Evolutionary conservation across 148 eudicot species (phyloP).

Genomic region (Hydrangea macrophylla): DNA sequence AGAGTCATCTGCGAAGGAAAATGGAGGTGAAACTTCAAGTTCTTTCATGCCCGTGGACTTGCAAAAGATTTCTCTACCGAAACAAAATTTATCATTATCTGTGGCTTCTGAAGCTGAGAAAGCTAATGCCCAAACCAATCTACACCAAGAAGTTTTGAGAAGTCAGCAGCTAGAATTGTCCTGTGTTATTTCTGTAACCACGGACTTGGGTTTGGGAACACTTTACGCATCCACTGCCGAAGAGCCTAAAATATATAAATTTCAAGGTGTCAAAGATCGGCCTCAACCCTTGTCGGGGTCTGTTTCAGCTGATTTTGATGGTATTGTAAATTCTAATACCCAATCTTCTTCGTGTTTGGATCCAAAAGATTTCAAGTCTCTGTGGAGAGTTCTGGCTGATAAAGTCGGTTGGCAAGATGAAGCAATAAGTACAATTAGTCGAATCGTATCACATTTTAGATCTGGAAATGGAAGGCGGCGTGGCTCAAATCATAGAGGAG

Average conservation of each 20-base stretch:
- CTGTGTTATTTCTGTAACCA: constrained; percentile 48
- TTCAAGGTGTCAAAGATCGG: constrained; percentile 18
- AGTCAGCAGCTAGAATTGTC: constrained; percentile 16
- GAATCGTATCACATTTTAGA: constrained; percentile 38
- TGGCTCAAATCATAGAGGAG: constrained; percentile 32
- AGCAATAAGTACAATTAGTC: constrained; percentile 35
- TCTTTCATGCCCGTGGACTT: constrained; percentile 29
- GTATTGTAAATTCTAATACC: constrained; percentile 10
- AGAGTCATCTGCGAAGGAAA: constrained; percentile 30
- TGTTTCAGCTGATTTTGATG: constrained; percentile 25
- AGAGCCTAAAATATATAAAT: constrained; percentile 22
- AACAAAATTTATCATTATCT: constrained; percentile 14
- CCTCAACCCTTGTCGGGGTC: constrained; percentile 23
- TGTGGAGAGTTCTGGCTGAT: constrained; percentile 41
- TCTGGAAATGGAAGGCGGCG: constrained; percentile 35
- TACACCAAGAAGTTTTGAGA: constrained; percentile 17
- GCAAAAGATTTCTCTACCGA: constrained; percentile 14
- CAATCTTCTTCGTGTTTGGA: constrained; percentile 26
- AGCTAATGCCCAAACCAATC: constrained; percentile 19
- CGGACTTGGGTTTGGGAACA: constrained; percentile 72
- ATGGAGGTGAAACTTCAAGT: constrained; percentile 32
- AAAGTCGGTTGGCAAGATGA: constrained; percentile 51
- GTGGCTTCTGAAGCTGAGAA: constrained; percentile 15
- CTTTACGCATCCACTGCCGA: constrained; percentile 27
- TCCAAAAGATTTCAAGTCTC: constrained; percentile 48